Percentiles rank a stretch among this genome's conserved stretches.
Conservation (phyloP, 495 filamentous ascomycete species). For the Sporormia fimetaria region DNA sequence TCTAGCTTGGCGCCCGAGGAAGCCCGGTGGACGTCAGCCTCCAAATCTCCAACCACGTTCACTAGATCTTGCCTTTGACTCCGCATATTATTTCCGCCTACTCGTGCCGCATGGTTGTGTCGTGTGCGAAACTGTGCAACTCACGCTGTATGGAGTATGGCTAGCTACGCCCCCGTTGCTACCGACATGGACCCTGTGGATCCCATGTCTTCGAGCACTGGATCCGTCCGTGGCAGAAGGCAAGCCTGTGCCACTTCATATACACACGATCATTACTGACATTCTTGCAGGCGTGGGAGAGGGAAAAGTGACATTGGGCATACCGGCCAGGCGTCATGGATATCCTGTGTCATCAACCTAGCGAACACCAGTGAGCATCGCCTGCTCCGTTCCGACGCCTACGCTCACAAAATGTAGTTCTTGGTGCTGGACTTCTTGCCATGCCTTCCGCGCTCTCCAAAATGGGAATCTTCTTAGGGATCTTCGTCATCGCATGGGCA, state of each 20-base stretch:
- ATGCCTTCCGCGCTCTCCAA: conserved; percentile 91
- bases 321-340: conserved; percentile 70
- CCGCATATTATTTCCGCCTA: not conserved
- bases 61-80: not conserved
- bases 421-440: conserved; percentile 86
- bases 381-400: not conserved
- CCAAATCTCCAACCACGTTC: not conserved
- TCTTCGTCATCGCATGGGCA: conserved; percentile 81
- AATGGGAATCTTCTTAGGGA: conserved; percentile 75
- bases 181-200: conserved; percentile 28
- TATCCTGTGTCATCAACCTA: conserved; percentile 86
- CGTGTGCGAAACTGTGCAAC: conserved; percentile 30
- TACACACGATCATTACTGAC: conserved; percentile 7
- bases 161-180: conserved; percentile 34
- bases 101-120: conserved; percentile 17
- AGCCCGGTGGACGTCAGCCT: not conserved
- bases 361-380: conserved; percentile 72
- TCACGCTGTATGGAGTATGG: conserved; percentile 21
- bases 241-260: conserved; percentile 1
- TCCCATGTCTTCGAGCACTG: conserved; percentile 31
- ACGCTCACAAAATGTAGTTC: conserved; percentile 43
- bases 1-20: too few relatives aligned
- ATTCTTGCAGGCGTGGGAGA: conserved; percentile 37
- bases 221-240: conserved; percentile 32
- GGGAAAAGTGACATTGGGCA: conserved; percentile 43